Conservation (phyloP, 306 rosid genomes). For the Senna siamea region DNA sequence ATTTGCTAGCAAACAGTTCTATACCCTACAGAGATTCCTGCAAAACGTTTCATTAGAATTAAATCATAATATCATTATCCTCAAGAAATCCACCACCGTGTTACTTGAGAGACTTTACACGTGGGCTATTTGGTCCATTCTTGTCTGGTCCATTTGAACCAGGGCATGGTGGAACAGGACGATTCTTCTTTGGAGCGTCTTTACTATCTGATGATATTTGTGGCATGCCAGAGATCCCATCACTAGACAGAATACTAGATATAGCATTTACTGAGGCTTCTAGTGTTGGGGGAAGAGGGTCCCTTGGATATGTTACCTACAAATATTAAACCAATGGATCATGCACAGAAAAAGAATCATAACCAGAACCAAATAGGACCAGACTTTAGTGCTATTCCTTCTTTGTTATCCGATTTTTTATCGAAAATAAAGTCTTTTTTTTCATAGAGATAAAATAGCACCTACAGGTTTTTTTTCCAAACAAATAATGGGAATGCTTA, state of each 20-base stretch:
- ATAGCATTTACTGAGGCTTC: slow-evolving; percentile 62
- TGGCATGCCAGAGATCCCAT: slow-evolving; percentile 62
- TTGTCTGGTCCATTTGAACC: no score
- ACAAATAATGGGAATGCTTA: slow-evolving; percentile 45
- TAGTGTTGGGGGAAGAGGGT: slow-evolving; percentile 69
- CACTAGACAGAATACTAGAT: slow-evolving; percentile 64
- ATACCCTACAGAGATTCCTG: slow-evolving; percentile 12
- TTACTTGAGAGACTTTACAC: slow-evolving; percentile 34
- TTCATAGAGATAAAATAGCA: no score
- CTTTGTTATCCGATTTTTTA: no score
- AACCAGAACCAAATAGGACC: neutral
- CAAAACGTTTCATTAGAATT: slow-evolving; percentile 1
- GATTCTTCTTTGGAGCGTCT: no score
- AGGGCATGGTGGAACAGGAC: no score
- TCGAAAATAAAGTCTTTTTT: no score
- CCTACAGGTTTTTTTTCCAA: no score
- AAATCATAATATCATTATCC: slow-evolving; percentile 1
- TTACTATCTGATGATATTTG: neutral
- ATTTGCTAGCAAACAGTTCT: slow-evolving; percentile 30
- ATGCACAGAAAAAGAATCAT: slow-evolving; percentile 12
- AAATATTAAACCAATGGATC: slow-evolving; percentile 34
- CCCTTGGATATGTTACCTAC: slow-evolving; percentile 70
- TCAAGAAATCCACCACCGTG: slow-evolving; percentile 19
- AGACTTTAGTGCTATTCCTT: no score
- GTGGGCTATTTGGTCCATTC: neutral